Base-by-base conservation (phyloP, 1,284 basidiomycete genomes). In the Sparassis latifolia region DNA sequence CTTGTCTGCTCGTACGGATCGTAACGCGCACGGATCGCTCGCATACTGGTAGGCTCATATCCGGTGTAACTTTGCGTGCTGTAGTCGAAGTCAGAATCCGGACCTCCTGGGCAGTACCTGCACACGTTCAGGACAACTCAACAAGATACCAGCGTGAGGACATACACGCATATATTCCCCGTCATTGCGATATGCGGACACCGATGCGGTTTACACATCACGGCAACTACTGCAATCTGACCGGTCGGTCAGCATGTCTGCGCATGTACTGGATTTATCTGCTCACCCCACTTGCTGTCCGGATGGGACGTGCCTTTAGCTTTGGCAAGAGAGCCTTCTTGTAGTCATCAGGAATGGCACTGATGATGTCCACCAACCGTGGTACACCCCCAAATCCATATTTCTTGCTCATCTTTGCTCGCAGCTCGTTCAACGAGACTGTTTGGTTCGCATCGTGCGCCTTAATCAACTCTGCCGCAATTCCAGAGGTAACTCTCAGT, bases 101-200 rank as follows among this genome's bases (percentile, higher is more conserved):
- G 97, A 6, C 97, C 97, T 49, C 97, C 97, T 10, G 97, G 97
- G 65, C 97, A 99, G 69, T 99, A 99, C n/a, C 91, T 93, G 54
- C 5, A 42, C 33, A 29, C 33, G 10, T 33, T 53, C 27, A 43
- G 50, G 43, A 32, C 39, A 41, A 30, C 10, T 28, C 33, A 40
- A 30, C 29, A 10, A 45, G n/a, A 10, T 33, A 20, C 31, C 7
- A 35, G 10, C 53, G 44, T 45, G 28, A 54, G 28, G 5, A 71
- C 84, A 58, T 63, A 93, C 84, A 99, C 96, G 71, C 97, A 99
- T 48, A 99, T 98, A 65, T 99, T 98, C n/a, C 97, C 97, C 0
- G 97, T 99, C 89, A 99, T 96, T 4, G 97, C 97, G 53, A 99
- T 99, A 71, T 99, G 97, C 4, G 97, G 97, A 75, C 97, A 99